Evolutionary conservation across 1,284 basidiomycete species (phyloP).

Genomic region (Leccinum subspadiceum): DNA sequence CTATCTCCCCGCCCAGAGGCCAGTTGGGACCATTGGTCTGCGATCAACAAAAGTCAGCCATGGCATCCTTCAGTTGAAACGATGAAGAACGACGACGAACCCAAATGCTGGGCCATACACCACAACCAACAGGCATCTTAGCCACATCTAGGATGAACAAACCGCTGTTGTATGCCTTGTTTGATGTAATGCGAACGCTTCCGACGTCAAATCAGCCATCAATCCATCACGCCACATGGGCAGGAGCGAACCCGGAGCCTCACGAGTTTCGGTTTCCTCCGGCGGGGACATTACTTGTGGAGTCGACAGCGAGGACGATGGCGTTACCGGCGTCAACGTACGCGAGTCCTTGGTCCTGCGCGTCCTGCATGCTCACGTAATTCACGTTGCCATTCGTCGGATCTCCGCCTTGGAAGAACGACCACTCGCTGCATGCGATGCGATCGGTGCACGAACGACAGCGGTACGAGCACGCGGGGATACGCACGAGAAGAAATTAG

Average conservation of each 20-base stretch:
- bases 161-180: conserved; percentile 62
- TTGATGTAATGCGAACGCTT: conserved; percentile 69
- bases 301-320: conserved; percentile 61
- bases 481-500: conserved; percentile 25
- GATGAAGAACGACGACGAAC: conserved; percentile 37
- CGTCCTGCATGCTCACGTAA: conserved; percentile 47
- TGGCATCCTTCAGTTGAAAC: neutral
- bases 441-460: neutral
- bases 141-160: conserved; percentile 76
- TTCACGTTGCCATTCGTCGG: conserved; percentile 68
- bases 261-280: conserved; percentile 64
- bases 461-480: neutral
- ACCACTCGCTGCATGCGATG: conserved; percentile 46
- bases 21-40: conserved; percentile 57
- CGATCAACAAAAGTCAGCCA: neutral
- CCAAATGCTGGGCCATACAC: conserved; percentile 69
- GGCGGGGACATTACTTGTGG: conserved; percentile 43
- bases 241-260: conserved; percentile 27
- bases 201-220: conserved; percentile 2
- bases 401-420: conserved; percentile 55
- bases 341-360: conserved; percentile 49
- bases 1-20: conserved; percentile 67
- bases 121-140: conserved; percentile 76
- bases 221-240: conserved; percentile 14
- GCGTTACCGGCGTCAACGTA: conserved; percentile 47